These are phyloP conservation scores for Cucurbita ficifolia DNA, from an alignment of 306 rosid species.

Conservation along the genomic window DNA sequence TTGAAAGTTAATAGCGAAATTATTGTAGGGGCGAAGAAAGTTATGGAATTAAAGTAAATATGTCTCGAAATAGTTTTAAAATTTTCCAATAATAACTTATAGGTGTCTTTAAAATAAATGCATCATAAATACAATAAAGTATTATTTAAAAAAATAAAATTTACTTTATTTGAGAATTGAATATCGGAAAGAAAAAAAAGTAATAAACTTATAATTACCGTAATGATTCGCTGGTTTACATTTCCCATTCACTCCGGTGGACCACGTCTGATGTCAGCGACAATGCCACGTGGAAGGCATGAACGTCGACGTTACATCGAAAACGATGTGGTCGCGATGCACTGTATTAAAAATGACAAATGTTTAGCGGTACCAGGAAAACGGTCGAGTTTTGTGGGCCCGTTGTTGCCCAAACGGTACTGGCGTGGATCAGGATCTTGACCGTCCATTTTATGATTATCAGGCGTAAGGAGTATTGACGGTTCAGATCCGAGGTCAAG, in stretches of 20 bases:
- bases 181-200: neutral
- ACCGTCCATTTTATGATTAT: neutral
- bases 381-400: slow-evolving; percentile 27
- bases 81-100: neutral
- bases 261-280: neutral
- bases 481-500: neutral
- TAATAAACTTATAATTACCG: neutral
- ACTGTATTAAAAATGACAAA: neutral
- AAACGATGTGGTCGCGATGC: neutral
- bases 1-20: neutral
- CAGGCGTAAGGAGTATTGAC: neutral
- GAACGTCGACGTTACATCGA: neutral
- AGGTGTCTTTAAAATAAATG: neutral
- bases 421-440: neutral
- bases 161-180: neutral
- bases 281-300: neutral
- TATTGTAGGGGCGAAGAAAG: neutral
- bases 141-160: neutral
- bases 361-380: neutral
- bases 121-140: neutral
- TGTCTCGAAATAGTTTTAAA: neutral
- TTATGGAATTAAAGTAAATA: neutral
- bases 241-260: neutral
- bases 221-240: neutral
- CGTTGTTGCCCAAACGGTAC: neutral